Evolutionary conservation across 2,329 filamentous ascomycete genomes (phyloP).

Genomic region (Aspergillus felis): DNA sequence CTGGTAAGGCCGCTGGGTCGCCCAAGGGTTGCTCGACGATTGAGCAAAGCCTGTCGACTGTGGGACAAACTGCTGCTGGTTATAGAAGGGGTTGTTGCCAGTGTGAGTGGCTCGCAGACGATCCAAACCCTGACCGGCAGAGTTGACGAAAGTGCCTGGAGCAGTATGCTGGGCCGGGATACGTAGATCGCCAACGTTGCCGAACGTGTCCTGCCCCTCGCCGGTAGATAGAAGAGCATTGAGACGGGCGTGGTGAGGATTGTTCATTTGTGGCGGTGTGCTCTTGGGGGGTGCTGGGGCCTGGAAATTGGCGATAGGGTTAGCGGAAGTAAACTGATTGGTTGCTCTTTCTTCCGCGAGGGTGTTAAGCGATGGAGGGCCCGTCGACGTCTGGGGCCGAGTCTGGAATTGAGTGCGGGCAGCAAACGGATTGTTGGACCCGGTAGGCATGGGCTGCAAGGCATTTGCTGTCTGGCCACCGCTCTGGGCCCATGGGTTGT

Average conservation of each 20-base stretch:
- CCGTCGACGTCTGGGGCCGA: slow-evolving; percentile 45
- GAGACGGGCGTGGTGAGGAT: slow-evolving; percentile 66
- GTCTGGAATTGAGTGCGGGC: slow-evolving; percentile 57
- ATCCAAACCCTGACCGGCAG: slow-evolving; percentile 75
- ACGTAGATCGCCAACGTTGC: slow-evolving; percentile 92
- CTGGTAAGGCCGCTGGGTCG: slow-evolving; percentile 43
- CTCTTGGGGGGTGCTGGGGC: slow-evolving; percentile 34
- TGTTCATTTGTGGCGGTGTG: slow-evolving; percentile 32
- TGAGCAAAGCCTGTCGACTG: slow-evolving; percentile 45
- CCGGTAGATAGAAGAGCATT: slow-evolving; percentile 82
- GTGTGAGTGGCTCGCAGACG: slow-evolving; percentile 65
- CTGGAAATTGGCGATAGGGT: slow-evolving; percentile 49
- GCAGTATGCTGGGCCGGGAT: slow-evolving; percentile 96
- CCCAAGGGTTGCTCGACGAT: slow-evolving; percentile 54
- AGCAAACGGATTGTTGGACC: slow-evolving; percentile 97
- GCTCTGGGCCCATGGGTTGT: slow-evolving; percentile 85
- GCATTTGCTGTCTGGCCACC: slow-evolving; percentile 57
- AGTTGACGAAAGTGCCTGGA: slow-evolving; percentile 94
- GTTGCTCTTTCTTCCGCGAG: slow-evolving; percentile 83
- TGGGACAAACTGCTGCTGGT: slow-evolving; percentile 52
- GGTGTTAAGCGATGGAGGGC: slow-evolving; percentile 67
- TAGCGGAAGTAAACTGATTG: slow-evolving; percentile 50
- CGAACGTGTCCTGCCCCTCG: slow-evolving; percentile 95
- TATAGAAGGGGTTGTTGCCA: slow-evolving; percentile 86
- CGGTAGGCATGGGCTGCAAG: slow-evolving; percentile 79